Evolutionary conservation across 2,329 filamentous ascomycete species (phyloP), one percentile per base, ranked within the genome.

Genomic region (Colletotrichum kahawae): DNA sequence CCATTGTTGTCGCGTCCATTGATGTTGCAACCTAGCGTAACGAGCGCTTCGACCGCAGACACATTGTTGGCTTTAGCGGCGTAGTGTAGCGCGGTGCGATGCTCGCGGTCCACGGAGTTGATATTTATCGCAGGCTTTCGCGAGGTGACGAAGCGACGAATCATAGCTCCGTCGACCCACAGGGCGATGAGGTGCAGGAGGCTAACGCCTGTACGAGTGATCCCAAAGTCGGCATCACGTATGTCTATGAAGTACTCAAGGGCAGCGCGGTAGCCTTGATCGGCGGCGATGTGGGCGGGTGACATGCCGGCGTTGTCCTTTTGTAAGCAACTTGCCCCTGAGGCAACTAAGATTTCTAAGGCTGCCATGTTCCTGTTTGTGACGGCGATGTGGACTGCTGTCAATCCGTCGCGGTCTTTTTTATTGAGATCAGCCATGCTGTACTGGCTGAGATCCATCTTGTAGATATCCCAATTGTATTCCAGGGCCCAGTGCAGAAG

Each of bases 301-400:
- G 38, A 48, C 38, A 48, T 48, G 38, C 38, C 38, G 4, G 38
- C 18, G 3, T 48, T 48, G 38, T 48, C 18, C 38, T 48, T 48
- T 48, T n/a, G 0, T n/a, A 48, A 1, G 38, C 0, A 48, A 48
- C 38, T 48, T 48, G 38, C 38, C 38, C 38, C 38, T 0, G 38
- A 48, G 0, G 38, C 38, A 0, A 48, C 0, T 0, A 48, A 1
- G 38, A 2, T n/a, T n/a, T 48, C 38, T 0, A 48, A 2, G 38
- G 38, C 38, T 1, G 18, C 1, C 3, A 48, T n/a, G 38, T 48
- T 48, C 0, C 38, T 48, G 38, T 48, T 48, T n/a, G 0, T 48
- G 18, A 48, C 38, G 18, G 38, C 38, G 1, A 48, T 48, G 9
- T 48, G 38, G 0, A 1, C 18, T n/a, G 3, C 38, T 12, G 38